Conservation (phyloP, 2,329 filamentous ascomycete genomes). For the Colletotrichum sojae region DNA sequence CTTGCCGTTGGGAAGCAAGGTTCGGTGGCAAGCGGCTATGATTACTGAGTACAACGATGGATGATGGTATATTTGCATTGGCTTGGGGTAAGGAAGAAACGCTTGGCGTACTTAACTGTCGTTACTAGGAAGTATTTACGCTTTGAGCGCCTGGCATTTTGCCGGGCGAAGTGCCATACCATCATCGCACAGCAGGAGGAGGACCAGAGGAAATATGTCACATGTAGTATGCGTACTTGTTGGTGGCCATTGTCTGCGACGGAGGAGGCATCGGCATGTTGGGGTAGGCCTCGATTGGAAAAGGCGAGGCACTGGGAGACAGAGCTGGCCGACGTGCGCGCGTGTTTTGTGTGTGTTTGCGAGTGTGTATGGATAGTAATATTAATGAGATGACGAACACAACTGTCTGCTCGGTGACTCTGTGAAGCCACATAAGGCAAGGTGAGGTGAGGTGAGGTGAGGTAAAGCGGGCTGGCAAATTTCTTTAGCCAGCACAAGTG, state of each 20-base stretch:
- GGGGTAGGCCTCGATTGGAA: slow-evolving; percentile 33
- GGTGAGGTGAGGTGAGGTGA: slow-evolving; percentile 5
- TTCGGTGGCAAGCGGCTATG: slow-evolving; percentile 15
- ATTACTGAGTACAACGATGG: slow-evolving; percentile 17
- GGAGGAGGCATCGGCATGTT: slow-evolving; percentile 8
- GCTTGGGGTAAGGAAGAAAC: slow-evolving; percentile 7
- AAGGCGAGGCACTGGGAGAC: slow-evolving; percentile 15
- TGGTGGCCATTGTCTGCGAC: slow-evolving; percentile 6
- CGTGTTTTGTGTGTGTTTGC: slow-evolving; percentile 23
- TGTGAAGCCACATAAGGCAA: background rate
- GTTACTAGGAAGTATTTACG: slow-evolving; percentile 10
- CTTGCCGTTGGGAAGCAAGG: slow-evolving; percentile 11
- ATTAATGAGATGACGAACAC: slow-evolving; percentile 40
- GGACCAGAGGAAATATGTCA: slow-evolving; percentile 8
- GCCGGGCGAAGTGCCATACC: slow-evolving; percentile 2
- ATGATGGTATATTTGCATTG: slow-evolving; percentile 21
- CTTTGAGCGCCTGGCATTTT: slow-evolving; percentile 6
- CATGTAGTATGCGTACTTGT: slow-evolving; percentile 24
- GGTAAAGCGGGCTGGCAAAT: background rate
- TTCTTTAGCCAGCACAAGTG: background rate
- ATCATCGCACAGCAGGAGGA: slow-evolving; percentile 9
- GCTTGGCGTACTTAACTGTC: slow-evolving; percentile 32
- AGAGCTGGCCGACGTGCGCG: slow-evolving; percentile 8
- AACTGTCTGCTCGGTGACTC: background rate
- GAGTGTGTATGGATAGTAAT: slow-evolving; percentile 41